Evolutionary conservation across 768 basidiomycete species (phyloP).

Genomic region (Tricholoma bakamatsutake): DNA sequence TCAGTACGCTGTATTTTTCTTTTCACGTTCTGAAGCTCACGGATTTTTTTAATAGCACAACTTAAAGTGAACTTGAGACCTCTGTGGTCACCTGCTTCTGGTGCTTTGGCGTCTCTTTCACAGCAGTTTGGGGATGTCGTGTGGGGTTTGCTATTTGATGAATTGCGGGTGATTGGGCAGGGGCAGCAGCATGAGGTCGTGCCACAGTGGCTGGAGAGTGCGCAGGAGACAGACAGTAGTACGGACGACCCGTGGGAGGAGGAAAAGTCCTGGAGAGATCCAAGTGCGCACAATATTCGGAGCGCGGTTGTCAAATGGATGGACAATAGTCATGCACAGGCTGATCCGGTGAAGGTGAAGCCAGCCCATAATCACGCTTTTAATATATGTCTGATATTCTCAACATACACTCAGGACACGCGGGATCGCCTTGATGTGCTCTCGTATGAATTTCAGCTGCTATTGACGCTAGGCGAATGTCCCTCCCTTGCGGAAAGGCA

Average conservation of each 20-base stretch:
- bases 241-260: slow-evolving; percentile 51
- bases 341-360: slow-evolving; percentile 29
- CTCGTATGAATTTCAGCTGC: slow-evolving; percentile 79
- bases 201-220: slow-evolving; percentile 8
- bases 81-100: slow-evolving; percentile 77
- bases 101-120: slow-evolving; percentile 50
- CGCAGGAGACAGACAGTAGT: slow-evolving; percentile 13
- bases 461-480: slow-evolving; percentile 63
- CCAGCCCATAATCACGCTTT: not conserved
- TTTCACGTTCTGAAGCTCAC: not conserved
- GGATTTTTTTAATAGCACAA: slow-evolving; percentile 47
- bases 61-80: slow-evolving; percentile 92
- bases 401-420: slow-evolving; percentile 22
- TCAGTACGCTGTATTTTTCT: slow-evolving; percentile 23
- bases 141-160: slow-evolving; percentile 61
- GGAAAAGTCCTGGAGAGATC: slow-evolving; percentile 76
- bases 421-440: slow-evolving; percentile 62
- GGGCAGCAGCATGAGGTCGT: slow-evolving; percentile 3
- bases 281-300: slow-evolving; percentile 58
- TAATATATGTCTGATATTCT: not conserved
- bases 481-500: slow-evolving; percentile 77
- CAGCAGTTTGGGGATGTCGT: slow-evolving; percentile 60
- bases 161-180: slow-evolving; percentile 18
- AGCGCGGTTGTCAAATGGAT: slow-evolving; percentile 44
- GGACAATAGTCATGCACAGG: slow-evolving; percentile 22